Conservation (phyloP, 352 stramenopile species). For the Phytophthora rubi region DNA sequence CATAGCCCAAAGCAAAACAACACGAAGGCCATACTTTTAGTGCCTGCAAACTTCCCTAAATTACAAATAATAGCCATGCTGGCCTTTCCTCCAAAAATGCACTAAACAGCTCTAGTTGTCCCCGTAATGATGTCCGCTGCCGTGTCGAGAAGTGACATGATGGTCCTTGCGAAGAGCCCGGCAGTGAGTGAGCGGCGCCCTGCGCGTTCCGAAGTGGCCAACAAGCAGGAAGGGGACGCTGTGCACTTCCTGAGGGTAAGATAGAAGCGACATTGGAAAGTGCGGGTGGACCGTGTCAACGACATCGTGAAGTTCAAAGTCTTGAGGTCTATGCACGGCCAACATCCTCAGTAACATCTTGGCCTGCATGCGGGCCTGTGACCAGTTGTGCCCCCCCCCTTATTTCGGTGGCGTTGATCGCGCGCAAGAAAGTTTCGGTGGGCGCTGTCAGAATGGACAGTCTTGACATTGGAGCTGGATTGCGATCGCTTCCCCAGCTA, state of each 20-base stretch:
- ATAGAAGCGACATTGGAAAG: slow-evolving; percentile 35
- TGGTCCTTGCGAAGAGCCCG: slow-evolving; percentile 3
- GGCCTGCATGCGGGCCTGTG: slow-evolving; percentile 1
- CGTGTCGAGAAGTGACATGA: slow-evolving; percentile 32
- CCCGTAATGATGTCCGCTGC: slow-evolving; percentile 20
- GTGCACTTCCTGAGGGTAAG: neutral
- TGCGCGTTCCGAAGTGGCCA: slow-evolving; percentile 30
- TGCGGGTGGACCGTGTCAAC: slow-evolving; percentile 22
- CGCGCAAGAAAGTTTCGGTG: slow-evolving; percentile 19
- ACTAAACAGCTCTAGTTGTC: no score
- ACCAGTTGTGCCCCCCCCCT: neutral
- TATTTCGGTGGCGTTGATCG: slow-evolving; percentile 23
- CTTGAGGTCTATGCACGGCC: slow-evolving; percentile 27
- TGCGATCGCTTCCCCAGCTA: neutral
- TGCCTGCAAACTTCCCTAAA: no score
- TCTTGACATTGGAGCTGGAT: neutral
- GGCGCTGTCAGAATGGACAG: slow-evolving; percentile 9
- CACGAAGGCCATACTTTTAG: no score
- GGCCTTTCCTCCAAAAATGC: no score
- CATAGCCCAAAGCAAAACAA: no score
- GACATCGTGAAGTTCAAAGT: slow-evolving; percentile 27
- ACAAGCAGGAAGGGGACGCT: slow-evolving; percentile 2
- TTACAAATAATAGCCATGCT: no score
- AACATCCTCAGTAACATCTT: slow-evolving; percentile 23
- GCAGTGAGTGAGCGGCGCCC: slow-evolving; percentile 16